These are phyloP conservation scores for Phaseolus lunatus DNA, from an alignment of 306 rosid genomes.

Conservation along the genomic window DNA sequence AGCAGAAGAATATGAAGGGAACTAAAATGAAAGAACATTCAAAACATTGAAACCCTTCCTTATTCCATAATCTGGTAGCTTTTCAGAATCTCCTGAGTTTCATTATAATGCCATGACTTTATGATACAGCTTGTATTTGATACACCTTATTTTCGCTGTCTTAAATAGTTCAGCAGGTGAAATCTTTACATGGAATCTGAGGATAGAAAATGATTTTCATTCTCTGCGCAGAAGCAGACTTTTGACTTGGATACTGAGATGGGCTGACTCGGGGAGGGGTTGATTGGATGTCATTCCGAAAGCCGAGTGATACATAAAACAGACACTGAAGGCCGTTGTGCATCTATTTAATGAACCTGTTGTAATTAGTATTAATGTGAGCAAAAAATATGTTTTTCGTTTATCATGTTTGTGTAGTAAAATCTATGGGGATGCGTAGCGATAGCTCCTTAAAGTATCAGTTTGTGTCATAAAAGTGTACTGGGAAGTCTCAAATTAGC, in stretches of 20 bases:
- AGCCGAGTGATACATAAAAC: constrained; percentile 41
- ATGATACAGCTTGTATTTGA: constrained; percentile 8
- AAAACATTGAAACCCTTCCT: constrained; percentile 45
- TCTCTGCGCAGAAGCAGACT: constrained; percentile 40
- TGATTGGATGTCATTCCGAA: constrained; percentile 40
- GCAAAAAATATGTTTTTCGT: constrained; percentile 36
- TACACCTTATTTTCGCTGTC: constrained; percentile 15
- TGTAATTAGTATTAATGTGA: constrained; percentile 50
- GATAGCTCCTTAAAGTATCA: constrained; percentile 40
- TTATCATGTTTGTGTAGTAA: constrained; percentile 43
- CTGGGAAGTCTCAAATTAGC: constrained; percentile 43
- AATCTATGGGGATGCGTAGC: constrained; percentile 46
- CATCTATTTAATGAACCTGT: constrained; percentile 43
- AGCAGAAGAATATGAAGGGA: constrained; percentile 61
- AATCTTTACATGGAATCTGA: constrained; percentile 37
- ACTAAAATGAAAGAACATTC: constrained; percentile 53
- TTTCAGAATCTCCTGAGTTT: constrained; percentile 43
- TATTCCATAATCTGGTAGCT: constrained; percentile 54
- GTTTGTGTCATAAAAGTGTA: constrained; percentile 46
- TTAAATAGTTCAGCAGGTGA: constrained; percentile 49
- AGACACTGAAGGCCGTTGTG: constrained; percentile 42
- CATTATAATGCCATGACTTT: constrained; percentile 26
- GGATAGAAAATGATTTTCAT: constrained; percentile 26
- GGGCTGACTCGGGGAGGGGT: constrained; percentile 26
- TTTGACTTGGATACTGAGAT: constrained; percentile 42